Base-by-base conservation (phyloP, 495 filamentous ascomycete species). In the Penicillium steckii region DNA sequence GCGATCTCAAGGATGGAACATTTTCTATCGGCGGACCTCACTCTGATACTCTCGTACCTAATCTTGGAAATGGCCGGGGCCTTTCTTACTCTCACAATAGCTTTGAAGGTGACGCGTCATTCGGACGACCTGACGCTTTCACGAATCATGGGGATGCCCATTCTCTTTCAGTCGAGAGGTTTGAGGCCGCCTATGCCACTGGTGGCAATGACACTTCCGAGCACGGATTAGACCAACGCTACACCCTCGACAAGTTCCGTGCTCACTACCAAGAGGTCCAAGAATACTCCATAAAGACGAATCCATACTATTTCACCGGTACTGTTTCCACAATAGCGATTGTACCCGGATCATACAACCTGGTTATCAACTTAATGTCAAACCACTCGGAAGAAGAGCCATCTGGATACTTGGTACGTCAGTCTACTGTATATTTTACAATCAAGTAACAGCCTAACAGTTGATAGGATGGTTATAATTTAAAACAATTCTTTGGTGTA, bases 221-320 rank as follows among this genome's bases (percentile, higher is more conserved):
- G 12, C 17, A 53, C 17, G 44, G 50, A 33, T 35, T 29, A 15
- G 50, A 47, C 19, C 44, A 53, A 13, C 50, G 33, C 30, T 53
- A 23, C 12, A 53, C 44, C 8, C 46, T 48, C 33, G 50, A 47
- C 35, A 53, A 47, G 18, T 47, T 53, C 44, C 50, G 50, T 22
- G 23, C 38, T 3, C 74, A 66, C 18, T 71, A 71, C 54, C 47
- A 72, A 21, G 53, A 75, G 50, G 50, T 47, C 10, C 50, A 53
- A 40, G 30, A 46, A 9, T 9, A 53, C 13, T 75, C 72, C 13
- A 70, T 77, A 41, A 52, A 55, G 23, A 74, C 62, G 15, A 78
- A 76, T 48, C 73, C 74, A 3, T 66, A 72, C 40, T 77, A 76
- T 59, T 78, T 72, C 52, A 74, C 67, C 49, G 65, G 64, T 13